Conservation (phyloP, 2,329 filamentous ascomycete species). For the Alternaria novae-zelandiae region DNA sequence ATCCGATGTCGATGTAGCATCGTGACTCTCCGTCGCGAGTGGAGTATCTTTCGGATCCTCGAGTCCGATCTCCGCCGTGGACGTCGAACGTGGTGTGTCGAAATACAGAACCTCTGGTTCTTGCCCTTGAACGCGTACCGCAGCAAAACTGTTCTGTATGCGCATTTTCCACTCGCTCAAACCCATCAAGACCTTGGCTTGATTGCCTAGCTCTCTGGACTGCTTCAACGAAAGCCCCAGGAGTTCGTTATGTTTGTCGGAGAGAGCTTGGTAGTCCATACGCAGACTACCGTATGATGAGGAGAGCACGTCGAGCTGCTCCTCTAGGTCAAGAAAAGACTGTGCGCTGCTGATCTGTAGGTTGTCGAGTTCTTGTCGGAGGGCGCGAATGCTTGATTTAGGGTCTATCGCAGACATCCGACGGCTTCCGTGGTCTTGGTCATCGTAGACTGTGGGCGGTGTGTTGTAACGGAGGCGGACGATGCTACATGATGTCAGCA, state of each 20-base stretch:
- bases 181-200: neutral
- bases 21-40: neutral
- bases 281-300: neutral
- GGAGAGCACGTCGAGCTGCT: neutral
- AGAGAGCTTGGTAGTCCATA: neutral
- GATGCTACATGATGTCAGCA: neutral
- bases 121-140: neutral
- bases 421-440: neutral
- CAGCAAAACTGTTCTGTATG: neutral
- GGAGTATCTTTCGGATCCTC: neutral
- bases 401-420: neutral
- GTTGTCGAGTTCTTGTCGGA: neutral
- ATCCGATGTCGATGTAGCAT: neutral
- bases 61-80: neutral
- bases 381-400: neutral
- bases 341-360: neutral
- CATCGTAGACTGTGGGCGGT: neutral
- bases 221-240: neutral
- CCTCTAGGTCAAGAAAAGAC: neutral
- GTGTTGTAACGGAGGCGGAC: neutral
- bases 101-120: neutral
- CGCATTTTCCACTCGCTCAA: neutral
- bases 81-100: neutral
- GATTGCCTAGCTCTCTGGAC: neutral
- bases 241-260: neutral